Percentiles rank a stretch among this genome's conserved stretches.
Conservation (phyloP, 2,329 filamentous ascomycete species). For the Pseudopithomyces chartarum region DNA sequence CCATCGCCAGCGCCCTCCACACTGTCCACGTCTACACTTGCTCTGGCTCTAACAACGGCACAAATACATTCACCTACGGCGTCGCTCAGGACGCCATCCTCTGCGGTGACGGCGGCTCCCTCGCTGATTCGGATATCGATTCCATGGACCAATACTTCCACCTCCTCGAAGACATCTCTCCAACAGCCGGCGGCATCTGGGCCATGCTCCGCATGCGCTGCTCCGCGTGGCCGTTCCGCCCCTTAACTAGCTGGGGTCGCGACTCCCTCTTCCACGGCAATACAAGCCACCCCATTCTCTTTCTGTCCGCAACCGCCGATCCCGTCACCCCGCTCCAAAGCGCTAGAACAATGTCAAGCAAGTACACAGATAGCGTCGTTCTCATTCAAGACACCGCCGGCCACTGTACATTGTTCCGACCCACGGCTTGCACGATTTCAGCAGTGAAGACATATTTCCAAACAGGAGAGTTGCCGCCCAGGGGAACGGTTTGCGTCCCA, state of each 20-base stretch:
- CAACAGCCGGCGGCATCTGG: constrained; percentile 47
- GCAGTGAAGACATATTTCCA: constrained; percentile 48
- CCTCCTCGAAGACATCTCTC: constrained; percentile 38
- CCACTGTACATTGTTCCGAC: constrained; percentile 52
- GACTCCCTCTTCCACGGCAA: constrained; percentile 33
- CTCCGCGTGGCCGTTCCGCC: constrained; percentile 43
- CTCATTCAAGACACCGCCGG: constrained; percentile 50
- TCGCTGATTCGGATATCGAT: constrained; percentile 21
- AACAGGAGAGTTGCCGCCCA: constrained; percentile 49
- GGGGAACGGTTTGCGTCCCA: constrained; percentile 49
- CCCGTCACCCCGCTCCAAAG: constrained; percentile 62
- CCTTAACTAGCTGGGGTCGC: constrained; percentile 39
- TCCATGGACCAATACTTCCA: constrained; percentile 43
- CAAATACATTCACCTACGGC: constrained; percentile 8
- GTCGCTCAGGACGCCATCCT: constrained; percentile 37
- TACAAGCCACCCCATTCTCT: constrained; percentile 61
- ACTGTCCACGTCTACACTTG: constrained; percentile 33
- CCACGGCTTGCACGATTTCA: constrained; percentile 42
- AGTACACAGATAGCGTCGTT: constrained; percentile 52
- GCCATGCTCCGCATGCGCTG: constrained; percentile 45
- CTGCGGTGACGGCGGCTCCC: constrained; percentile 49
- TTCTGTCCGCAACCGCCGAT: constrained; percentile 62
- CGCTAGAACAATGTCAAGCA: constrained; percentile 46
- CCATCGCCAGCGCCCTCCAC: constrained; percentile 22
- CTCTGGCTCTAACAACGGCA: constrained; percentile 24